Evolutionary conservation across 176 grass and related monocot species (phyloP).

Genomic region (Hyparrhenia diplandra): DNA sequence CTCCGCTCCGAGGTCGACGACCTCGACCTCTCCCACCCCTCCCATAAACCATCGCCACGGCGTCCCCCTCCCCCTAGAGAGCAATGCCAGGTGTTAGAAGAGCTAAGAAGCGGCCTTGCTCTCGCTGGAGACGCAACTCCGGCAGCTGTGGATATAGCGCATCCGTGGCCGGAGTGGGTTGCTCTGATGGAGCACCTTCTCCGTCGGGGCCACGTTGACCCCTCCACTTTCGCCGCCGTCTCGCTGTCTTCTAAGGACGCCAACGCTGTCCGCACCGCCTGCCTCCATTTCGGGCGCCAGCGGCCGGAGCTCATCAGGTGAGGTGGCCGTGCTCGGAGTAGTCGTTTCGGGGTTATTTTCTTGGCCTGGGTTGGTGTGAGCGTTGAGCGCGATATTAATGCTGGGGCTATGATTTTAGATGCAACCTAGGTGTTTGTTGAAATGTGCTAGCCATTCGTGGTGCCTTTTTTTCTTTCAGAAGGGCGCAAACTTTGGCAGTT

Average conservation of each 20-base stretch:
- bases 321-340: not conserved
- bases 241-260: slow-evolving; percentile 52
- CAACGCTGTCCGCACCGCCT: slow-evolving; percentile 63
- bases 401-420: slow-evolving; percentile 3
- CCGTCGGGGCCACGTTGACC: slow-evolving; percentile 50
- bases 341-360: not conserved
- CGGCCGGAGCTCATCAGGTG: slow-evolving; percentile 62
- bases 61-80: not conserved
- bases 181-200: slow-evolving; percentile 65
- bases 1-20: slow-evolving; percentile 51
- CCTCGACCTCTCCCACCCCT: not conserved
- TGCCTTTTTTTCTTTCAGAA: not conserved
- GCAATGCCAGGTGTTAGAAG: slow-evolving; percentile 13
- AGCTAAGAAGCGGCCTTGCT: slow-evolving; percentile 2
- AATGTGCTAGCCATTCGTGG: slow-evolving; percentile 4
- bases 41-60: not conserved
- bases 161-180: slow-evolving; percentile 76
- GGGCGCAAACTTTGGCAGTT: not conserved
- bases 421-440: slow-evolving; percentile 47
- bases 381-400: not conserved
- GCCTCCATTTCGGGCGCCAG: slow-evolving; percentile 67
- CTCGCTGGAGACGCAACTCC: not conserved
- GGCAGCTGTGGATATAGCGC: slow-evolving; percentile 52
- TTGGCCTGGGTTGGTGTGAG: not conserved
- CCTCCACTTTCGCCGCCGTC: slow-evolving; percentile 19